A percentile compares a stretch with the other conserved stretches of the same genome.
Evolutionary conservation across 305 asterid genomes (phyloP).

Genomic region (Stenogyne calaminthoides): DNA sequence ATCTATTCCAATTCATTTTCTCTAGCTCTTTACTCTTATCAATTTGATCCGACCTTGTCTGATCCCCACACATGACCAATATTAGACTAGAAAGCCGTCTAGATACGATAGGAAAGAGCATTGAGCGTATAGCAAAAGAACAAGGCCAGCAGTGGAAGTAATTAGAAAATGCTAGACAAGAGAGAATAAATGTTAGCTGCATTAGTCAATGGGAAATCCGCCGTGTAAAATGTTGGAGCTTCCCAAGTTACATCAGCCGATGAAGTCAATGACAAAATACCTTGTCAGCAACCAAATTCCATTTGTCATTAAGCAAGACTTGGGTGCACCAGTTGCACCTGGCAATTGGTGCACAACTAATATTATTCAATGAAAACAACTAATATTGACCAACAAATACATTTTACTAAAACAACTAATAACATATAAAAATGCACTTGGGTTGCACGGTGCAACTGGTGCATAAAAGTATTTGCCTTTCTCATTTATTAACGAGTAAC

Average conservation of each 20-base stretch:
- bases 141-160: background rate
- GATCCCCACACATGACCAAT: background rate
- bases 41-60: background rate
- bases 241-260: background rate
- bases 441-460: no score
- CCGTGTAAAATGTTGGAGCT: background rate
- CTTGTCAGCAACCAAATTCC: background rate
- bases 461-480: no score
- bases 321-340: no score
- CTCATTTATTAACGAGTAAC: background rate
- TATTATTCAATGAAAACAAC: no score
- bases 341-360: no score
- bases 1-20: background rate
- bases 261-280: background rate
- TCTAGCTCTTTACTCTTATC: background rate
- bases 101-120: background rate
- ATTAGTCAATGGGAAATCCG: background rate
- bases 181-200: background rate
- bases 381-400: no score
- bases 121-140: background rate
- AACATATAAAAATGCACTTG: no score
- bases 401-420: no score
- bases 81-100: background rate
- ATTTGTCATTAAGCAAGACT: no score
- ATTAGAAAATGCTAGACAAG: background rate